These are phyloP conservation scores for Gnaphalium uliginosum DNA, from an alignment of 129 eudicot species.

Conservation along the genomic window DNA sequence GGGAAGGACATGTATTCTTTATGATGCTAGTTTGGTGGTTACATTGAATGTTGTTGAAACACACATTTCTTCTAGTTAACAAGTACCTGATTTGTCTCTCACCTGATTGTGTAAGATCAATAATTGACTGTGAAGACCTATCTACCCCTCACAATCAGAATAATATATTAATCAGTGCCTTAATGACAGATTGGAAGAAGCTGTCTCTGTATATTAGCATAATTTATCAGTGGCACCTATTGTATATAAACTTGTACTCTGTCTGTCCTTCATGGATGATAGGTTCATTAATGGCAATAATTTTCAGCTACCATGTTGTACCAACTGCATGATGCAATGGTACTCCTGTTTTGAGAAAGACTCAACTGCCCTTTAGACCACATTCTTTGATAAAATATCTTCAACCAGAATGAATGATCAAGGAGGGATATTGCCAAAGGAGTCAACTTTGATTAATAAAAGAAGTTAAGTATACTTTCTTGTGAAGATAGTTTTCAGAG, in stretches of 20 bases:
- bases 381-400: neutral
- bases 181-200: constrained; percentile 35
- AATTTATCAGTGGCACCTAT: constrained; percentile 22
- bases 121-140: constrained; percentile 31
- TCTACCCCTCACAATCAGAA: constrained; percentile 31
- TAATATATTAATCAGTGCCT: constrained; percentile 31
- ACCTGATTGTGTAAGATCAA: constrained; percentile 31
- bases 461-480: neutral
- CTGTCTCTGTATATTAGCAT: constrained; percentile 33
- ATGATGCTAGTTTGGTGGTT: constrained; percentile 24
- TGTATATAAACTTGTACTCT: constrained; percentile 12
- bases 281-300: neutral
- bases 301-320: constrained; percentile 11
- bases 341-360: neutral
- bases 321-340: constrained; percentile 9
- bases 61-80: constrained; percentile 11
- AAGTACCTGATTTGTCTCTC: constrained; percentile 26
- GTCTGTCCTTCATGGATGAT: neutral
- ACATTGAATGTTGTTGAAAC: constrained; percentile 22
- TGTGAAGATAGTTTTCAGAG: neutral
- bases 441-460: neutral
- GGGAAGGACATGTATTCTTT: constrained; percentile 18
- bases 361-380: constrained; percentile 3
- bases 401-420: neutral
- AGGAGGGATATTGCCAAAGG: neutral